Evolutionary conservation across 345 rosid species (phyloP), one percentile per base, ranked within the genome.

Genomic region (Geranium rotundifolium): DNA sequence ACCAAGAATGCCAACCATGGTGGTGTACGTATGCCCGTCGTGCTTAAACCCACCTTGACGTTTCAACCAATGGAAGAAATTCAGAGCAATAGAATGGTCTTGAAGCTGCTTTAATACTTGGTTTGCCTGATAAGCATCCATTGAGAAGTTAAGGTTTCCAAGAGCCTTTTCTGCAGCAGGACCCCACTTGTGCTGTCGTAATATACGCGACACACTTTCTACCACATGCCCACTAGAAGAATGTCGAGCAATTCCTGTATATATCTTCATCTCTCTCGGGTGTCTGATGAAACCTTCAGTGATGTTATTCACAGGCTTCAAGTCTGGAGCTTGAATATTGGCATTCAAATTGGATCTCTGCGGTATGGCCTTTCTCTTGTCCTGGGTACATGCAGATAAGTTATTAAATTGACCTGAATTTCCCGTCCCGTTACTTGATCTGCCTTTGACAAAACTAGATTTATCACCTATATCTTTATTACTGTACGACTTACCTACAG

Each of bases 1-100:
- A 30, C 98, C 98, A 59, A 91, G 92, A 66, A 85, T 84, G 61
- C 96, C 98, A 27, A 89, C 82, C 98, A 91, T 89, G 49, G 96
- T 91, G 58, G 98, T 91, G 72, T 87, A 91, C 63, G 98, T 91
- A 70, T 91, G 91, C 41, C 81, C 88, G 73, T 89, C 96, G 52
- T 91, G 98, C 80, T 84, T 85, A 77, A 82, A 91, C 30, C 87
- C 77, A 60, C 89, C 72, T 71, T 71, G 82, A 59, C 63, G 59
- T 73, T 85, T 91, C 64, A 91, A 74, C 96, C 98, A 91, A 79
- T 82, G 54, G 75, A 89, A 91, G 75, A 89, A 87, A 56, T 83
- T 85, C 20, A 84, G 89, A 65, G 98, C 96, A 63, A 85, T 84
- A 4, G 73, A 70, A 63, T 82, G 84, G 75, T 91, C 96, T 67